Base-by-base conservation (phyloP, 805 yeast species). In the Maudiozyma barnettii region DNA sequence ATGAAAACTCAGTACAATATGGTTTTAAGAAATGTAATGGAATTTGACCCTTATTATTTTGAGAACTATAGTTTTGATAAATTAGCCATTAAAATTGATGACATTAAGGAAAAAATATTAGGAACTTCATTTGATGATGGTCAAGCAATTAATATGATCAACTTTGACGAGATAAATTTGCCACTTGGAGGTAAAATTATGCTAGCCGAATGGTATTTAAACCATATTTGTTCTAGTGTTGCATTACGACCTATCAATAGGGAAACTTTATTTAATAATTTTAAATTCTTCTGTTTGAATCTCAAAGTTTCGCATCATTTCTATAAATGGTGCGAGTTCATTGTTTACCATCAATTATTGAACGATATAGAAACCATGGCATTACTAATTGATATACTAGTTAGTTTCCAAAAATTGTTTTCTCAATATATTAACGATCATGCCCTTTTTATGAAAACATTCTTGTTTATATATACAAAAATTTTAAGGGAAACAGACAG, bases 1-100 rank as follows among this genome's bases (percentile, higher is more conserved):
- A 70, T 67, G 64, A 74, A 76, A 52, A 72, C 72, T 49, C 83
- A 81, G 52, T 75, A 79, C 37, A 75, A 75, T 45, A 73, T 74
- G 63, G 75, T 79, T 13, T 61, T 81, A 45, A 74, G 72, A 51
- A 76, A 75, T 49, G 71, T 81, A 1, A 64, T 66, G 36, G 69
- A 66, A 44, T 74, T 74, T 51, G 70, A 75, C 38, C 60, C 63
- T 5, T 41, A 51, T 6, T 59, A 47, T 38, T 64, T 54, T 40
- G 51, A 73, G 65, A 26, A 70, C 52, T 59, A 55, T 54, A 52
- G 57, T 61, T 44, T 63, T 65, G 57, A 68, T 54, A 49, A 46
- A 37, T 36, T 69, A 49, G 36, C 59, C n/a, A 54, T 50, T 6
- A 45, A 71, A 1, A 54, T 74, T 2, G 71, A 71, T 14, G 58